Evolutionary conservation across 2,329 filamentous ascomycete genomes (phyloP).

Genomic region (Aspergillus puulaauensis): DNA sequence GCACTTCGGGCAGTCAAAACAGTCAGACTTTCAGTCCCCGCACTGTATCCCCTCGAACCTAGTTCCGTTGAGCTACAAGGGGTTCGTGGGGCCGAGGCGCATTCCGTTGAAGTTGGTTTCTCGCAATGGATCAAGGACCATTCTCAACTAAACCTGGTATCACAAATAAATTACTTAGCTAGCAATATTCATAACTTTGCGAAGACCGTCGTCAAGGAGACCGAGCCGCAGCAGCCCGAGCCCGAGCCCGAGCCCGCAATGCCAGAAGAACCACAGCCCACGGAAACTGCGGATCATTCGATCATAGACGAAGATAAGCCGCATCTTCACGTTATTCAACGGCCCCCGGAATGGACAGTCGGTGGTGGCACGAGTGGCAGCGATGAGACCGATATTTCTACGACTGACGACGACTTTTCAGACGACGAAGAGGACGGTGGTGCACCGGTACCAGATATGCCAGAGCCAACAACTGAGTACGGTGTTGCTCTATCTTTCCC

Average conservation of each 20-base stretch:
- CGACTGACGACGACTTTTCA: slow-evolving; percentile 43
- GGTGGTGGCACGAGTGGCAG: slow-evolving; percentile 33
- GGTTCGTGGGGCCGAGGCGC: slow-evolving; percentile 59
- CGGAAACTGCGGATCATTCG: slow-evolving; percentile 7
- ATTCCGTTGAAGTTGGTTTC: slow-evolving; percentile 66
- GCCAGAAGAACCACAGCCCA: slow-evolving; percentile 16
- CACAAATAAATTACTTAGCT: slow-evolving; percentile 71
- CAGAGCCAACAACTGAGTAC: slow-evolving; percentile 53
- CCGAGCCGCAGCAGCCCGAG: slow-evolving; percentile 8
- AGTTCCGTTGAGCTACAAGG: slow-evolving; percentile 67
- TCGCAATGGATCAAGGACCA: slow-evolving; percentile 57
- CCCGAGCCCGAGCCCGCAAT: slow-evolving; percentile 10
- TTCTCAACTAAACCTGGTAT: slow-evolving; percentile 65
- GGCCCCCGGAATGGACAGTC: slow-evolving; percentile 73
- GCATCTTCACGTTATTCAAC: slow-evolving; percentile 70
- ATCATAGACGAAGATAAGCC: slow-evolving; percentile 49
- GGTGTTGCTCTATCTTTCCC: slow-evolving; percentile 81
- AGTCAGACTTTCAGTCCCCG: slow-evolving; percentile 67
- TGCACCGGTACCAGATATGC: slow-evolving; percentile 31
- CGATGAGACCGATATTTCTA: slow-evolving; percentile 45
- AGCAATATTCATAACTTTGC: slow-evolving; percentile 69
- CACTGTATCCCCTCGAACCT: slow-evolving; percentile 69
- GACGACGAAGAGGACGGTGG: slow-evolving; percentile 45
- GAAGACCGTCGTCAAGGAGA: slow-evolving; percentile 49
- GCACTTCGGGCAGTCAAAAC: slow-evolving; percentile 62